A percentile compares a stretch with the other conserved stretches of the same genome.
Evolutionary conservation across 352 stramenopile genomes (phyloP).

Genomic region (Globisporangium nunn): DNA sequence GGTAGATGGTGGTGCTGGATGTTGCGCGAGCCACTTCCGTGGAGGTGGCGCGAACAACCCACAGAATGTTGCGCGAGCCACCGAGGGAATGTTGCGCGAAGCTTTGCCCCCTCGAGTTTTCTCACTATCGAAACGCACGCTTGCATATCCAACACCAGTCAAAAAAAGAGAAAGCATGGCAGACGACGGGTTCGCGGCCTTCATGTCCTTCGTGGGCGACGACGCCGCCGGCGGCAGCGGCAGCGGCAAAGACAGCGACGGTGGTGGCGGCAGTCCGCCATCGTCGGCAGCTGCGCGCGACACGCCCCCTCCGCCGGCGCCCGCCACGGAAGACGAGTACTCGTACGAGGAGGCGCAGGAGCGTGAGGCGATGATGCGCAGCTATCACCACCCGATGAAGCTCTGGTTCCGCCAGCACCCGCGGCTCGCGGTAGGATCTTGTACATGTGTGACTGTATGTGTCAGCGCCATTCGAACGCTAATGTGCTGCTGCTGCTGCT

Average conservation of each 20-base stretch:
- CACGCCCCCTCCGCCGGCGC: not conserved
- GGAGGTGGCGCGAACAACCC: no score
- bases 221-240: slow-evolving; percentile 11
- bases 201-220: slow-evolving; percentile 55
- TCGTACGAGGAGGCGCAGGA: slow-evolving; percentile 83
- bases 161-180: slow-evolving; percentile 24
- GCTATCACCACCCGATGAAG: slow-evolving; percentile 83
- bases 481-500: slow-evolving; percentile 1
- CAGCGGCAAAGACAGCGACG: not conserved
- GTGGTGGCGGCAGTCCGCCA: no score
- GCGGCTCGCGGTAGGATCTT: slow-evolving; percentile 22
- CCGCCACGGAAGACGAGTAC: slow-evolving; percentile 44
- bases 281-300: not conserved
- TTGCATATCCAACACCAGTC: not conserved
- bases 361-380: slow-evolving; percentile 86
- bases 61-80: no score
- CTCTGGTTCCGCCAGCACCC: slow-evolving; percentile 78
- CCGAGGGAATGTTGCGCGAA: not conserved
- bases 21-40: not conserved
- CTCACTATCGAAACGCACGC: not conserved
- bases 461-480: not conserved
- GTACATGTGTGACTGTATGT: not conserved
- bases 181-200: slow-evolving; percentile 58
- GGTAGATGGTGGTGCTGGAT: not conserved
- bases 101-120: not conserved